Percentiles rank a stretch among this genome's conserved stretches.
Conservation (phyloP, 495 filamentous ascomycete species). For the Talaromyces borbonicus region DNA sequence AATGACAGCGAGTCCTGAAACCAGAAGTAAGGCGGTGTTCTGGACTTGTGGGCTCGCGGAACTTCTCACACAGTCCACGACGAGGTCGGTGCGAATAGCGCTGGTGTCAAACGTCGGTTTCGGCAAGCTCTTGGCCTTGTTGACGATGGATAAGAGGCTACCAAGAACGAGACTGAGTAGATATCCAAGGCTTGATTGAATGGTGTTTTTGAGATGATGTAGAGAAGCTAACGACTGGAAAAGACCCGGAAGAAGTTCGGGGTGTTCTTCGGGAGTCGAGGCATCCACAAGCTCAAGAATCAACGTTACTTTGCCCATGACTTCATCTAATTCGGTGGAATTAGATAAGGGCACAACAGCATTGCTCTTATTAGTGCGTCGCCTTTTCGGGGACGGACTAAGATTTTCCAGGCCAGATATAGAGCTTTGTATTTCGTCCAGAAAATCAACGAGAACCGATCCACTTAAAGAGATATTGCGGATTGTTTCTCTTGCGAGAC, state of each 20-base stretch:
- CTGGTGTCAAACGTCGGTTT: constrained; percentile 59
- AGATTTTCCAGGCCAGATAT: constrained; percentile 50
- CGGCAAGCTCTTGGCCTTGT: constrained; percentile 50
- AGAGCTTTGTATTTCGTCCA: constrained; percentile 58
- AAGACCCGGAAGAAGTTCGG: constrained; percentile 61
- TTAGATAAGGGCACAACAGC: constrained; percentile 26
- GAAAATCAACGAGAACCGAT: constrained; percentile 54
- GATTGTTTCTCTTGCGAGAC: constrained; percentile 56
- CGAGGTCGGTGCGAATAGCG: constrained; percentile 70
- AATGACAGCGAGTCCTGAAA: constrained; percentile 70
- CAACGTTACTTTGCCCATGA: constrained; percentile 67
- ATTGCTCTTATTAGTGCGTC: constrained; percentile 62
- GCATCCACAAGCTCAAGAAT: constrained; percentile 80
- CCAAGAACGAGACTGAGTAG: constrained; percentile 70
- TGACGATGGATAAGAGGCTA: constrained; percentile 68
- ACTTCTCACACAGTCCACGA: constrained; percentile 84
- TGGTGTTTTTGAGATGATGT: constrained; percentile 62
- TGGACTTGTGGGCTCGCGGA: constrained; percentile 84
- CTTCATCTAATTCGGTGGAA: constrained; percentile 45
- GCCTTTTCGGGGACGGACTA: constrained; percentile 60
- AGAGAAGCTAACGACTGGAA: constrained; percentile 79
- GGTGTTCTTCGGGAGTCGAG: constrained; percentile 60
- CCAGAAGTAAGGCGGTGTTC: constrained; percentile 80
- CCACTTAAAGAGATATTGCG: constrained; percentile 59
- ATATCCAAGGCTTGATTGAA: constrained; percentile 72